Conservation (phyloP, 2,329 filamentous ascomycete species). For the Exophiala sp. region DNA sequence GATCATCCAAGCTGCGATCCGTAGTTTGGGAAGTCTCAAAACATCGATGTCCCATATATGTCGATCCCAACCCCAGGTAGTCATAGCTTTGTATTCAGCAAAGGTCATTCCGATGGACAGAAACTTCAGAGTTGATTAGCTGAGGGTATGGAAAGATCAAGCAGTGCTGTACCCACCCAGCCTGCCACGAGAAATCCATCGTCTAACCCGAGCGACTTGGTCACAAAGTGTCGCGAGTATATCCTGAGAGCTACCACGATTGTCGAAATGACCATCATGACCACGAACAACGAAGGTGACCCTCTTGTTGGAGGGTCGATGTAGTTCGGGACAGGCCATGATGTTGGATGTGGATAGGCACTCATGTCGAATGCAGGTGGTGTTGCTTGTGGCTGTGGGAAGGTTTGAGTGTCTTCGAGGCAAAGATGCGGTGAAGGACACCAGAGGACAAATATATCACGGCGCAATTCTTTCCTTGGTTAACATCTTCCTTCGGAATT, state of each 20-base stretch:
- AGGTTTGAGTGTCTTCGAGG: too few species aligned
- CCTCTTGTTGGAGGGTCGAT: conserved; percentile 12
- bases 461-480: too few species aligned
- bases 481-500: too few species aligned
- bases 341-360: not conserved
- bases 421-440: too few species aligned
- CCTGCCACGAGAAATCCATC: conserved; percentile 17
- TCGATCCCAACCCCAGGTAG: conserved; percentile 17
- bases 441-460: too few species aligned
- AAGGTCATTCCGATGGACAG: conserved; percentile 19
- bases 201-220: conserved; percentile 12
- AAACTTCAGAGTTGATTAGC: conserved; percentile 5
- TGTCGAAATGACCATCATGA: conserved; percentile 5
- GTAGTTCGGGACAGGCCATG: conserved; percentile 17
- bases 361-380: too few species aligned
- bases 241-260: conserved; percentile 10
- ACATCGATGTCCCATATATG: conserved; percentile 19
- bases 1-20: conserved; percentile 18
- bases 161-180: conserved; percentile 7
- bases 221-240: conserved; percentile 12
- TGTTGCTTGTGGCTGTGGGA: too few species aligned
- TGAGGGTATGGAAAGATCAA: not conserved
- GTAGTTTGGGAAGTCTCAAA: conserved; percentile 4
- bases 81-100: conserved; percentile 15
- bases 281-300: conserved; percentile 10